Conservation (phyloP, 1,284 basidiomycete species). For the Boletus sp. region DNA sequence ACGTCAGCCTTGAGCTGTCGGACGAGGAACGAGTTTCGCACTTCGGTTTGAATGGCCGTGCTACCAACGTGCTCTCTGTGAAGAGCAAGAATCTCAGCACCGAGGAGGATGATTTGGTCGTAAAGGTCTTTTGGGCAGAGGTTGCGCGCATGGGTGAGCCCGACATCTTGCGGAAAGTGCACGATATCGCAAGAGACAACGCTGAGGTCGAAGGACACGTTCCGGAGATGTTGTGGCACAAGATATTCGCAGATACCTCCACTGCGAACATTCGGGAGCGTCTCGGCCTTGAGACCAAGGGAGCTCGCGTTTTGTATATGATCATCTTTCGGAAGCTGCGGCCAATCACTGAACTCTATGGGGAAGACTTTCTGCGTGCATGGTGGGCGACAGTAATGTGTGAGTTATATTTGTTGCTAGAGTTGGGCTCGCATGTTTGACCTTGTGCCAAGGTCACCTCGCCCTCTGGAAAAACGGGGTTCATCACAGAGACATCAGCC, state of each 20-base stretch:
- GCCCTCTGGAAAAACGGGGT: not conserved
- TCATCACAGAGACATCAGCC: not conserved
- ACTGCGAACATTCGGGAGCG: not conserved
- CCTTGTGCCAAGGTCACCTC: not conserved
- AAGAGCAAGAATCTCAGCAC: not conserved
- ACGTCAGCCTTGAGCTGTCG: not conserved
- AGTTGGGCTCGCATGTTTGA: not conserved
- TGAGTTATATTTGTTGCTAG: not conserved
- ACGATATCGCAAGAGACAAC: constrained; percentile 5
- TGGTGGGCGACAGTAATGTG: constrained; percentile 16
- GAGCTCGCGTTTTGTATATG: not conserved
- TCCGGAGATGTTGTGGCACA: not conserved
- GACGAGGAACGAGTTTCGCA: constrained; percentile 8
- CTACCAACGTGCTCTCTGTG: constrained; percentile 10
- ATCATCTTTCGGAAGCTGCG: constrained; percentile 20
- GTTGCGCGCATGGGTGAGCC: constrained; percentile 18
- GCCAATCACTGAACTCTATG: constrained; percentile 16
- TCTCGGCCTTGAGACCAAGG: not conserved
- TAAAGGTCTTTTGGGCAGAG: constrained; percentile 27
- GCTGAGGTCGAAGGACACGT: not conserved
- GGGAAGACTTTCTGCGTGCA: not conserved
- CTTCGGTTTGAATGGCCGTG: not conserved
- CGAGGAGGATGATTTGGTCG: constrained; percentile 4
- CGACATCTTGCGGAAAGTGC: constrained; percentile 23
- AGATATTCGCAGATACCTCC: not conserved